Evolutionary conservation across 306 rosid genomes (phyloP).

Genomic region (Quercus rubra): DNA sequence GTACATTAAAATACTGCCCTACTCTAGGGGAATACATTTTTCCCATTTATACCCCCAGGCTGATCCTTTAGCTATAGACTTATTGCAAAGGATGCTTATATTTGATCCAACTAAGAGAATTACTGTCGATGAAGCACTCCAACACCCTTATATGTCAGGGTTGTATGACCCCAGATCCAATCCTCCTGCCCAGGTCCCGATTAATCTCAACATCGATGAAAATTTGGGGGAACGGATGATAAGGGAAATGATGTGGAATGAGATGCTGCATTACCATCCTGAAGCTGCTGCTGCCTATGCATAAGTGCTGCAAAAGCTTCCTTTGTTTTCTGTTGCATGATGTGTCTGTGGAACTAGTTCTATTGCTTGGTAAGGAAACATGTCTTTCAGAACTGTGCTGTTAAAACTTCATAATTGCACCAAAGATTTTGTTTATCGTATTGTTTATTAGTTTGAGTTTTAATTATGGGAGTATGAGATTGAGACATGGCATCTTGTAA

Average conservation of each 20-base stretch:
- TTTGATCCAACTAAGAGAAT: constrained; percentile 86
- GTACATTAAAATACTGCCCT: constrained; percentile 57
- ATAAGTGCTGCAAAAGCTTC: constrained; percentile 21
- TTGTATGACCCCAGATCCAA: constrained; percentile 55
- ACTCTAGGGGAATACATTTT: constrained; percentile 52
- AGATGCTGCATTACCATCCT: constrained; percentile 78
- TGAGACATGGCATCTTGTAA: constrained; percentile 24
- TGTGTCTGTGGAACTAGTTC: constrained; percentile 12
- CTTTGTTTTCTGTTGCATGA: not conserved
- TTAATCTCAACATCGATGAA: constrained; percentile 70
- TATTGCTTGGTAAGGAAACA: not conserved
- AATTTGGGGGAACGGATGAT: constrained; percentile 45
- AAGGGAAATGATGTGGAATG: constrained; percentile 85
- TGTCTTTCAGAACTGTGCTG: constrained; percentile 17
- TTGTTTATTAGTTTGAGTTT: constrained; percentile 13
- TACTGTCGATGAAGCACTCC: constrained; percentile 69
- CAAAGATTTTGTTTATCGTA: constrained; percentile 23
- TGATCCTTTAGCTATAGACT: constrained; percentile 76
- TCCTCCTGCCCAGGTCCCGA: constrained; percentile 55
- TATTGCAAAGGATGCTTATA: constrained; percentile 75
- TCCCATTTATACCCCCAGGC: constrained; percentile 65
- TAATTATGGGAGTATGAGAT: not conserved
- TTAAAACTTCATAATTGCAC: constrained; percentile 19
- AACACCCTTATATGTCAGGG: constrained; percentile 73
- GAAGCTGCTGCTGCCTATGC: constrained; percentile 40